Percentiles rank a stretch among this genome's conserved stretches.
These are phyloP conservation scores for Geranomyces michiganensis DNA, from an alignment of 192 early-diverging fungal genomes.

Conservation along the genomic window DNA sequence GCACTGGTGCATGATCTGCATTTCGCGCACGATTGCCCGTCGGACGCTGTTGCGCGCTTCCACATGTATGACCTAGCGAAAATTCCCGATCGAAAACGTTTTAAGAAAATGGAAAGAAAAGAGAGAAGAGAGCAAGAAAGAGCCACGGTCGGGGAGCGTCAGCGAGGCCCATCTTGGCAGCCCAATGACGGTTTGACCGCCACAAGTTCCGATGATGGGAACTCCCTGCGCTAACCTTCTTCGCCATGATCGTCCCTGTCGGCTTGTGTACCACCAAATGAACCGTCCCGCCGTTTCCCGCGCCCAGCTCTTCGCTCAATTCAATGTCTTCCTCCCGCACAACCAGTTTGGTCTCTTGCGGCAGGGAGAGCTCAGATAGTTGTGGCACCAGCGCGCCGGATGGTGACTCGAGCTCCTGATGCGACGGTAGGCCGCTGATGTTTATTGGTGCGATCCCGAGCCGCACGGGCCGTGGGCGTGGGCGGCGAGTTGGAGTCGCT, in stretches of 20 bases:
- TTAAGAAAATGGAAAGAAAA: too few relatives aligned
- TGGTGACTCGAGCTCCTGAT: slow-evolving; percentile 39
- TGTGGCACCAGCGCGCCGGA: slow-evolving; percentile 30
- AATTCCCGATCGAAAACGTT: too few relatives aligned
- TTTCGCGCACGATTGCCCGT: slow-evolving; percentile 87
- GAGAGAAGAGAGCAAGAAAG: too few relatives aligned
- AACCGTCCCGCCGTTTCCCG: slow-evolving; percentile 93
- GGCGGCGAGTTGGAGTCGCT: slow-evolving; percentile 9
- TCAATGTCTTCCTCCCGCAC: slow-evolving; percentile 69
- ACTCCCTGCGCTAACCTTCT: slow-evolving; percentile 70
- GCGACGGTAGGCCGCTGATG: slow-evolving; percentile 25
- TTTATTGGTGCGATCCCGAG: slow-evolving; percentile 30
- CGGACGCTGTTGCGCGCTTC: slow-evolving; percentile 61
- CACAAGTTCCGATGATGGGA: slow-evolving; percentile 4
- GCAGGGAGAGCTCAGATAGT: slow-evolving; percentile 40
- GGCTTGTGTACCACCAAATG: slow-evolving; percentile 80
- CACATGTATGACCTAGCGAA: slow-evolving; percentile 55
- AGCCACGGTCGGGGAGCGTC: too few relatives aligned
- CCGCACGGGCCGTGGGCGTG: slow-evolving; percentile 31
- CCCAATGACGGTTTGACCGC: too few relatives aligned
- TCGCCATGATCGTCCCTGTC: slow-evolving; percentile 82
- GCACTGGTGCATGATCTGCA: slow-evolving; percentile 86
- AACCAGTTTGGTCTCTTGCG: slow-evolving; percentile 40
- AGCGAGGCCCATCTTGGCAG: too few relatives aligned
- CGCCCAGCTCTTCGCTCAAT: slow-evolving; percentile 78